Percentiles rank a stretch among this genome's conserved stretches.
phyloP scores from a whole-genome alignment of 2,329 filamentous ascomycete species.

The Aspergillus flavus region DNA sequence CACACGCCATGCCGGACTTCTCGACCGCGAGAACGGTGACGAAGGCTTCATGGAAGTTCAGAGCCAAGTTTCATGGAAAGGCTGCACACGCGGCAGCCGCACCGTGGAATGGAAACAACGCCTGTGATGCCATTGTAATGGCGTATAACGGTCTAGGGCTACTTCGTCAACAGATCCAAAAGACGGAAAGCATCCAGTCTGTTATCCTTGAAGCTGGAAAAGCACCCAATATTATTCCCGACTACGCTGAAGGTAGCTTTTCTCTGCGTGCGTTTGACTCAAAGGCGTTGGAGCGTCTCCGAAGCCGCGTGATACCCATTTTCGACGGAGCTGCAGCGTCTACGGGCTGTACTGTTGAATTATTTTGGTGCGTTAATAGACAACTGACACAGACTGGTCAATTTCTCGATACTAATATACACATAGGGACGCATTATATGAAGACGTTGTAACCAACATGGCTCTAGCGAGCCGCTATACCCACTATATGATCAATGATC shows the following conservation, averaged over 20 bases:
- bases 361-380: not conserved
- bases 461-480: not conserved
- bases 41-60: not conserved
- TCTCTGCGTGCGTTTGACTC: conserved; percentile 1
- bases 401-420: not conserved
- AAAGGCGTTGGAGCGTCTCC: not conserved
- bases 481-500: not conserved
- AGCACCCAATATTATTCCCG: not conserved
- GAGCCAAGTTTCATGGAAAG: conserved; percentile 2
- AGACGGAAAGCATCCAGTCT: not conserved
- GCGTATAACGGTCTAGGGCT: not conserved
- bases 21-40: not conserved
- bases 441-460: not conserved
- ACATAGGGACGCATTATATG: not conserved
- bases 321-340: not conserved
- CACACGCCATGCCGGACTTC: not conserved
- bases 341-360: not conserved
- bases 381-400: not conserved
- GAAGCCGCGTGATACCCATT: not conserved
- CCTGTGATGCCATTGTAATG: not conserved
- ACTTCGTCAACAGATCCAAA: conserved; percentile 2
- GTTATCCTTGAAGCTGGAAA: conserved; percentile 4
- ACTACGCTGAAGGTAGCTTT: conserved; percentile 1
- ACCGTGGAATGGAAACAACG: conserved; percentile 2
- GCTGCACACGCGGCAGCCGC: not conserved